phyloP scores from a whole-genome alignment of 2,329 filamentous ascomycete species.

The Talaromyces islandicus region DNA sequence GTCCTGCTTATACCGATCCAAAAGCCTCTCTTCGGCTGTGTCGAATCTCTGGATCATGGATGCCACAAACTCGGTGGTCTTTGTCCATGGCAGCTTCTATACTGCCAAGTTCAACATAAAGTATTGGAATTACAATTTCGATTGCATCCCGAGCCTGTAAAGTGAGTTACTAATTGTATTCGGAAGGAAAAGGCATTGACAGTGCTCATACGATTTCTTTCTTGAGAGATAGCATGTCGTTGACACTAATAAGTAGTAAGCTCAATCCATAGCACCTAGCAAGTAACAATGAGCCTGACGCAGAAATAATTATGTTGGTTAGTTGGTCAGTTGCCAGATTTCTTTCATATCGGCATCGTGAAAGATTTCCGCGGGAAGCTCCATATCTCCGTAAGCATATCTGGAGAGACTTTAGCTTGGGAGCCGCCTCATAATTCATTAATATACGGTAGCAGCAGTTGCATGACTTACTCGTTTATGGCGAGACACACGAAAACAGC shows the following conservation, averaged over 20 bases:
- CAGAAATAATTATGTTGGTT: conserved; percentile 3
- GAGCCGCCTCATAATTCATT: not conserved
- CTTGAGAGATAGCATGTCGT: no score
- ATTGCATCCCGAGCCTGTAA: conserved; percentile 1
- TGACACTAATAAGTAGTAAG: not conserved
- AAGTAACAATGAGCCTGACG: not conserved
- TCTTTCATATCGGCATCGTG: conserved; percentile 1
- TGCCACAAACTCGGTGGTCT: not conserved
- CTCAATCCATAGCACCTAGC: not conserved
- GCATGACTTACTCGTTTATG: not conserved
- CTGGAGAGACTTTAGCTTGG: not conserved
- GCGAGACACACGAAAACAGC: conserved; percentile 3
- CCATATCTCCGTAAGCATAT: not conserved
- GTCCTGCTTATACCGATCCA: not conserved
- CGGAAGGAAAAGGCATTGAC: no score
- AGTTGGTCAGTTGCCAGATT: conserved; percentile 4
- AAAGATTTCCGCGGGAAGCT: not conserved
- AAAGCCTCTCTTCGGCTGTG: not conserved
- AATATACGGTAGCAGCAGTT: no score
- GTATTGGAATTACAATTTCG: conserved; percentile 1
- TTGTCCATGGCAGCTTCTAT: not conserved
- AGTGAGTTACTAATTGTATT: no score
- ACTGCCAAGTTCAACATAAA: conserved; percentile 1
- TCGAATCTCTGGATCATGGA: conserved; percentile 1
- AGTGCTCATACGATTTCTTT: no score